phyloP scores from a whole-genome alignment of 768 basidiomycete genomes.

The Gloeopeniophorella convolvens region DNA sequence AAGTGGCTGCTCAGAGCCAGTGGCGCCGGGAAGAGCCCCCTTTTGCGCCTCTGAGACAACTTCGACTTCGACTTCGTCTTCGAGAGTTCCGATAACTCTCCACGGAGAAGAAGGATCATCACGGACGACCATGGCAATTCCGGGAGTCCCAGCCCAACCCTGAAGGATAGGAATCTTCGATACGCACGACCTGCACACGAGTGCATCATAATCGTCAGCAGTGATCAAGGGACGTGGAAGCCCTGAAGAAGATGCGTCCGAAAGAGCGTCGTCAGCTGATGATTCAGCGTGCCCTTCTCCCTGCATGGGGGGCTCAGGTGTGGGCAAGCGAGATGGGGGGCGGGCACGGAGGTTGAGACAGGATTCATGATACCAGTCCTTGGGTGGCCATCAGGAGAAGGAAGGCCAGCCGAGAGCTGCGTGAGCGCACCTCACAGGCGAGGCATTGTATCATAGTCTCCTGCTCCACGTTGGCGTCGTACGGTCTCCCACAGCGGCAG shows the following conservation, averaged over 20 bases:
- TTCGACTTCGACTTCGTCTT: slow-evolving; percentile 21
- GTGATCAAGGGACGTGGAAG: slow-evolving; percentile 64
- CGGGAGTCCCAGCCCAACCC: slow-evolving; percentile 62
- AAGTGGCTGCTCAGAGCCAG: background rate
- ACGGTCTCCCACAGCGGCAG: slow-evolving; percentile 67
- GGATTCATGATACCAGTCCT: slow-evolving; percentile 93
- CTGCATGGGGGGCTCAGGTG: slow-evolving; percentile 19
- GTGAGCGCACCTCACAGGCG: slow-evolving; percentile 62
- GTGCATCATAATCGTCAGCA: slow-evolving; percentile 64
- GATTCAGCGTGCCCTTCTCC: slow-evolving; percentile 1
- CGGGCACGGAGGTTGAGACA: slow-evolving; percentile 74
- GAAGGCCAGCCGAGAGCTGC: slow-evolving; percentile 2
- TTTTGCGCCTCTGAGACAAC: slow-evolving; percentile 1
- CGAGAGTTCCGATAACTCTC: slow-evolving; percentile 37
- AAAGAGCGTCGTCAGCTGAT: slow-evolving; percentile 45
- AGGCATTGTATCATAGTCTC: slow-evolving; percentile 91
- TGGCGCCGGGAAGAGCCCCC: background rate
- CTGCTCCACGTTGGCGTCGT: slow-evolving; percentile 63
- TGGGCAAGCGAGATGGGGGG: slow-evolving; percentile 42
- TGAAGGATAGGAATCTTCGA: slow-evolving; percentile 43
- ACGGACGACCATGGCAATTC: slow-evolving; percentile 61
- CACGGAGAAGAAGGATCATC: slow-evolving; percentile 41
- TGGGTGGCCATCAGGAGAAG: background rate
- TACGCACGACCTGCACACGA: slow-evolving; percentile 72
- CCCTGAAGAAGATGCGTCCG: slow-evolving; percentile 56